Conservation (phyloP, 768 basidiomycete genomes). For the Pleurotus platypus region DNA sequence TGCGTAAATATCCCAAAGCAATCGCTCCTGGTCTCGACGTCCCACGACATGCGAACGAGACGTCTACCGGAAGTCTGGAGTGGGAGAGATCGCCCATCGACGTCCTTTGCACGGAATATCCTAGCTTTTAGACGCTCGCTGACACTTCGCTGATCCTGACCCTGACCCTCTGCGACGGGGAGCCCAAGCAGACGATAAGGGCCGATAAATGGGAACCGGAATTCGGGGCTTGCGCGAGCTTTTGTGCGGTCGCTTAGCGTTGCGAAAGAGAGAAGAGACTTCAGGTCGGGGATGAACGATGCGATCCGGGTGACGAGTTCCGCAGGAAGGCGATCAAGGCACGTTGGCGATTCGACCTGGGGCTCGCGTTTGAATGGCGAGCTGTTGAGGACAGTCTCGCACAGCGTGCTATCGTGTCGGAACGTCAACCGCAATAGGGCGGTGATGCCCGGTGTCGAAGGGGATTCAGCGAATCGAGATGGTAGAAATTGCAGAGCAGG, state of each 20-base stretch:
- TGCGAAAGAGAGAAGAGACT: neutral
- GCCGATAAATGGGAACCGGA: neutral
- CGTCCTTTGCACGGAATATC: neutral
- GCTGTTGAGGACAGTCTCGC: neutral
- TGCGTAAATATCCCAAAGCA: too few species aligned
- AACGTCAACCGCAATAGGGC: constrained; percentile 10
- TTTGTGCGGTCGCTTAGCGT: neutral
- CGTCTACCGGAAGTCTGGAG: too few species aligned
- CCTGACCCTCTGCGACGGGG: too few species aligned
- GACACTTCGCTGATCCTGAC: too few species aligned
- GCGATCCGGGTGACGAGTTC: neutral
- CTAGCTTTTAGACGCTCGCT: neutral
- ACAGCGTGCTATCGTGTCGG: neutral
- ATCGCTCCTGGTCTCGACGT: too few species aligned
- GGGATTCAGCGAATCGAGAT: neutral
- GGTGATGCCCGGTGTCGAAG: constrained; percentile 14
- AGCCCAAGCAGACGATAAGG: neutral
- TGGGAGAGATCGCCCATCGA: too few species aligned
- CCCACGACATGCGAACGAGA: too few species aligned
- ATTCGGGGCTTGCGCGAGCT: neutral
- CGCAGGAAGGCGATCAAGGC: neutral
- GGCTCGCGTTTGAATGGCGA: neutral
- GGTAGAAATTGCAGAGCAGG: constrained; percentile 3
- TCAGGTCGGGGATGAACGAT: neutral
- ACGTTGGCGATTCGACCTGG: neutral